phyloP scores from a whole-genome alignment of 352 stramenopile genomes.

The Thalassiosira hispida region DNA sequence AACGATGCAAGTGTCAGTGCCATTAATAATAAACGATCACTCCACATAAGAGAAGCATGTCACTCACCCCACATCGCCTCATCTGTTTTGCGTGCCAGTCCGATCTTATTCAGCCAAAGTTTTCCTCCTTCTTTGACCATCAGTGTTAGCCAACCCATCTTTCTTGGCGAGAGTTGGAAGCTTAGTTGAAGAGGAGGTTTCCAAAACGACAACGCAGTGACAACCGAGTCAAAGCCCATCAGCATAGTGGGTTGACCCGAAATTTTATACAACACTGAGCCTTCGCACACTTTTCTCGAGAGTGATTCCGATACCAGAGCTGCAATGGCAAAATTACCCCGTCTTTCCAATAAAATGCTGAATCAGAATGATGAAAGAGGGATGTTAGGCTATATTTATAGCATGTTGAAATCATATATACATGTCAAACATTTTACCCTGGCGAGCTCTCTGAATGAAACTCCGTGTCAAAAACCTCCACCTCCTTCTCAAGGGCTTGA shows the following conservation, averaged over 20 bases:
- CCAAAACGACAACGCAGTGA: constrained; percentile 27
- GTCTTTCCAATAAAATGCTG: constrained; percentile 42
- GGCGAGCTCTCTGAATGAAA: constrained; percentile 37
- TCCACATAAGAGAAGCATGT: neutral
- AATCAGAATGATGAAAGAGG: no score
- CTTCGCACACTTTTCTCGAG: constrained; percentile 32
- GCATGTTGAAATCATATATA: no score
- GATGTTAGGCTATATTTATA: no score
- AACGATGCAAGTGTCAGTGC: no score
- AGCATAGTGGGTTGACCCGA: constrained; percentile 26
- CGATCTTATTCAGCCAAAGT: constrained; percentile 11
- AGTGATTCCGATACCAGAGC: constrained; percentile 37
- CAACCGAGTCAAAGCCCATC: constrained; percentile 39
- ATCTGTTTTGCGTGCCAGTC: neutral
- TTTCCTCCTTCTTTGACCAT: constrained; percentile 24
- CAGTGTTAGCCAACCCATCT: constrained; percentile 49
- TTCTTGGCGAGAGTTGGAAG: constrained; percentile 36
- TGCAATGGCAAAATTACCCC: constrained; percentile 45
- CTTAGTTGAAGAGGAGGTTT: constrained; percentile 36
- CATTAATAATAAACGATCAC: no score
- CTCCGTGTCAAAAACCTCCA: constrained; percentile 21
- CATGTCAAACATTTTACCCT: no score
- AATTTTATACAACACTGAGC: constrained; percentile 31
- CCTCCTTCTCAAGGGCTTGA: constrained; percentile 33
- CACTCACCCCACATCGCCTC: neutral